Evolutionary conservation across 2,329 filamentous ascomycete genomes (phyloP), one percentile per base, ranked within the genome.

Genomic region (Trichoderma brevicompactum): DNA sequence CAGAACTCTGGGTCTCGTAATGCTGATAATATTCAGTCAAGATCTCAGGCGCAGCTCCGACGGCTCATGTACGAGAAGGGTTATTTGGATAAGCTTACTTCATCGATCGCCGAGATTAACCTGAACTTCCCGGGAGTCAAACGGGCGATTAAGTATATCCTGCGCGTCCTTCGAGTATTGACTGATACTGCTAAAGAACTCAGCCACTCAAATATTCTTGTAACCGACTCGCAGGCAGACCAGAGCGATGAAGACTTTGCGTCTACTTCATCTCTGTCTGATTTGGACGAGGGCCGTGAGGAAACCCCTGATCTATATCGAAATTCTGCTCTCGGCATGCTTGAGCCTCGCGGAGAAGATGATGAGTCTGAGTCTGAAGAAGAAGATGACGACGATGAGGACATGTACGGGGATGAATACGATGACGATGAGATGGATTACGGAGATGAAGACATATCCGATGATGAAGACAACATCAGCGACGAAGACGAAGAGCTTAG

Each of bases 61-160:
- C 92, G 93, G 70, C 88, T 97, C 67, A 99, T 99, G 95, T 98
- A 96, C 72, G 95, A 99, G 79, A 99, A 98, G 80, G 93, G 96
- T 64, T 97, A 95, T 75, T 89, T 98, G 67, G 87, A 91, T 28
- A 91, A 94, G 54, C 80, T 99, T 66, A 98, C 95, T 2, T 87
- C 89, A 12, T 96, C 96, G 1, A 94, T 99, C 71, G 92, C 95
- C 17, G 96, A 99, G 72, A 90, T 99, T 66, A 95, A 97, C 75
- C 86, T 99, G 67, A 96, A 96, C 70, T 97, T 96, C 77, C 94
- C 94, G 0, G 90, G 92, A 32, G 92, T 96, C 15, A 97, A 96
- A 80, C 88, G 94, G 53, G 94, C 94, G 13, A 92, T 99, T 73
- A 99, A 98, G 79, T 96, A 97, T 76, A 97, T 99, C 61, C 83